phyloP scores from a whole-genome alignment of 1,284 basidiomycete species.

The Apiotrichum mycotoxinovorans region DNA sequence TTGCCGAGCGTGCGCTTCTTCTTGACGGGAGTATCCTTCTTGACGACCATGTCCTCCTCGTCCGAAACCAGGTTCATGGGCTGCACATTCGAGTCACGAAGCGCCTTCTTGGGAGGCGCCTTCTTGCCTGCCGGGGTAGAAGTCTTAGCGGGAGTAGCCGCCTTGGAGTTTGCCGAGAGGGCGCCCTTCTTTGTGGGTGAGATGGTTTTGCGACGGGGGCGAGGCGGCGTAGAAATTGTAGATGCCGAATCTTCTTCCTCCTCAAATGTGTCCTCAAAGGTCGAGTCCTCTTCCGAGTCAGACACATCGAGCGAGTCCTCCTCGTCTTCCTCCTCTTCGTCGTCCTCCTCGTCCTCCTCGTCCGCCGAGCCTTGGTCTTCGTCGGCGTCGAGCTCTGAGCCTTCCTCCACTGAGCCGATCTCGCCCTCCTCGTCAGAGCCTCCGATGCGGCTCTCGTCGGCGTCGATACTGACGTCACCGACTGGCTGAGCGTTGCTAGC shows the following conservation, averaged over 20 bases:
- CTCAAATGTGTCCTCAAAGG: constrained; percentile 20
- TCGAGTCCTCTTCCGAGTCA: constrained; percentile 30
- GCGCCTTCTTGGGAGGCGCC: background rate
- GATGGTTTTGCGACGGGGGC: constrained; percentile 10
- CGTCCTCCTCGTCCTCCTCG: constrained; percentile 24
- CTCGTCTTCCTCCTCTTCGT: constrained; percentile 33
- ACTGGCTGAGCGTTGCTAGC: background rate
- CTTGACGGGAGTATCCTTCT: constrained; percentile 39
- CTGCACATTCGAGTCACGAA: constrained; percentile 1
- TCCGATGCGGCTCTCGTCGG: background rate
- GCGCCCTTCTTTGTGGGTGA: constrained; percentile 6
- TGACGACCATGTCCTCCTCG: constrained; percentile 24
- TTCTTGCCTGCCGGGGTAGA: no score
- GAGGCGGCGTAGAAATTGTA: constrained; percentile 25
- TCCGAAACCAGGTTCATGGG: constrained; percentile 8
- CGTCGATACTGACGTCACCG: constrained; percentile 11
- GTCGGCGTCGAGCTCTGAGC: constrained; percentile 19
- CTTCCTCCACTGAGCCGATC: constrained; percentile 24
- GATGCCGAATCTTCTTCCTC: constrained; percentile 13
- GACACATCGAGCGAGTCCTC: constrained; percentile 17
- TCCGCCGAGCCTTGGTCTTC: constrained; percentile 22
- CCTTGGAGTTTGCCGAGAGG: background rate
- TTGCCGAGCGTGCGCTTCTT: constrained; percentile 56
- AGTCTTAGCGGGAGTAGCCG: background rate
- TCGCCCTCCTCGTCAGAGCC: constrained; percentile 20